Percentiles rank a stretch among this genome's conserved stretches.
These are phyloP conservation scores for Zygoascus flipseniorum DNA, from an alignment of 805 yeast genomes.

Conservation along the genomic window DNA sequence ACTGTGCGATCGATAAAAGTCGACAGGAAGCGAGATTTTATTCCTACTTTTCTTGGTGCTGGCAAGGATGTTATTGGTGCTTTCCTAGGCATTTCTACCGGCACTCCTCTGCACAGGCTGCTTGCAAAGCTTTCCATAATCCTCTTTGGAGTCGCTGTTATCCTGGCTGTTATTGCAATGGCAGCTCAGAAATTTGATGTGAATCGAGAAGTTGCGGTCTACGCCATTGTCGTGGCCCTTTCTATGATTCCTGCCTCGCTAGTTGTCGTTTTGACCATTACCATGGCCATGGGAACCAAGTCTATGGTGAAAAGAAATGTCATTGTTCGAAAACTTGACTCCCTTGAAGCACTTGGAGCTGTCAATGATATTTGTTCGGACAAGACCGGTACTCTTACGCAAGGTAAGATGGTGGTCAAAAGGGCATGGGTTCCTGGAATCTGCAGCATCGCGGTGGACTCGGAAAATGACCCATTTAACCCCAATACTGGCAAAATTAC, in stretches of 20 bases:
- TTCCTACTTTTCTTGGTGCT: conserved; percentile 41
- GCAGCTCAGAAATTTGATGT: conserved; percentile 70
- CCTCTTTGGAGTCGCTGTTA: conserved; percentile 68
- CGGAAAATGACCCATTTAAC: conserved; percentile 45
- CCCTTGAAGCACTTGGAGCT: conserved; percentile 71
- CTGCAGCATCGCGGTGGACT: conserved; percentile 49
- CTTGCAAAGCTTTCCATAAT: conserved; percentile 69
- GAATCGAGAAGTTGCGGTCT: conserved; percentile 74
- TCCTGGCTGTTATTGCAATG: conserved; percentile 81
- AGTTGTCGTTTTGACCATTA: conserved; percentile 73
- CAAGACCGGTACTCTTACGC: conserved; percentile 75
- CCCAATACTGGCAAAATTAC: conserved; percentile 49
- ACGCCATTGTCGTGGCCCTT: conserved; percentile 78
- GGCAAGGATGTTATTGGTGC: conserved; percentile 50
- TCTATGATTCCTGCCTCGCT: conserved; percentile 79
- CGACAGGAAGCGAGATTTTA: conserved; percentile 36
- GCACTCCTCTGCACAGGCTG: conserved; percentile 75
- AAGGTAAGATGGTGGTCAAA: conserved; percentile 70
- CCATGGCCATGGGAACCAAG: conserved; percentile 77
- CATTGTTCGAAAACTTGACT: conserved; percentile 67
- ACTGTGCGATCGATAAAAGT: conserved; percentile 7
- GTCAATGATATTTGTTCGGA: conserved; percentile 76
- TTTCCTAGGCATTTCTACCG: conserved; percentile 65
- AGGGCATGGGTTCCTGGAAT: conserved; percentile 58
- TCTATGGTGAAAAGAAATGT: conserved; percentile 63